Conservation (phyloP, 179 eudicot species). For the Silene noctiflora region DNA sequence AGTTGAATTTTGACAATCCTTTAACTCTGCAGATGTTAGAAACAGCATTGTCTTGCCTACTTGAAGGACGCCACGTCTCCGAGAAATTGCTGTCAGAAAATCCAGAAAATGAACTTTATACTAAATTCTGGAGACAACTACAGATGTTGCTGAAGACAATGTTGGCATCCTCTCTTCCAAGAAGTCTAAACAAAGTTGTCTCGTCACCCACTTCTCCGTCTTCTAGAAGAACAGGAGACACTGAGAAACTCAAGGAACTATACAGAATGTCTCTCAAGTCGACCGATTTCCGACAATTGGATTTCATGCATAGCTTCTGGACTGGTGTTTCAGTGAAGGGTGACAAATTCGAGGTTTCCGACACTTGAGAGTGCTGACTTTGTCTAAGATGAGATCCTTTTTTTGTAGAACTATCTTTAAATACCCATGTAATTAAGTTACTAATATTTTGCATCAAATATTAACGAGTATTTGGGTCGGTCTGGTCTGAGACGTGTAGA, state of each 20-base stretch:
- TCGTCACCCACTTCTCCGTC: conserved; percentile 38
- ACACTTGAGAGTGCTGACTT: not conserved
- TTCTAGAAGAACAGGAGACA: conserved; percentile 48
- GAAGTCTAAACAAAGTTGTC: conserved; percentile 36
- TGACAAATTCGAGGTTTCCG: conserved; percentile 1
- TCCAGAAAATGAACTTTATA: conserved; percentile 35
- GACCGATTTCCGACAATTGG: conserved; percentile 54
- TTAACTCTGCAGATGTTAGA: conserved; percentile 62
- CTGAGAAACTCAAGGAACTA: conserved; percentile 69
- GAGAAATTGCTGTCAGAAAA: conserved; percentile 26
- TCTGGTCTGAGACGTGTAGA: no score
- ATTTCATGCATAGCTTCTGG: conserved; percentile 63
- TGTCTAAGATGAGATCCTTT: not conserved
- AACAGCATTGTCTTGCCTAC: conserved; percentile 61
- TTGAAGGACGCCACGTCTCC: conserved; percentile 63
- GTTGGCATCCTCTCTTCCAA: conserved; percentile 50
- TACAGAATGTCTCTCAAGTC: conserved; percentile 76
- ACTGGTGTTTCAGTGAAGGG: conserved; percentile 18
- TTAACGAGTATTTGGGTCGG: no score
- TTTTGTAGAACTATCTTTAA: not conserved
- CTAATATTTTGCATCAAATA: no score
- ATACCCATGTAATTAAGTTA: not conserved
- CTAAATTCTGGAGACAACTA: conserved; percentile 70
- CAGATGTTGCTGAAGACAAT: conserved; percentile 72
- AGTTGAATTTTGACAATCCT: not conserved